These are phyloP conservation scores for Ogataea sp. DNA, from an alignment of 805 yeast species.

Conservation along the genomic window DNA sequence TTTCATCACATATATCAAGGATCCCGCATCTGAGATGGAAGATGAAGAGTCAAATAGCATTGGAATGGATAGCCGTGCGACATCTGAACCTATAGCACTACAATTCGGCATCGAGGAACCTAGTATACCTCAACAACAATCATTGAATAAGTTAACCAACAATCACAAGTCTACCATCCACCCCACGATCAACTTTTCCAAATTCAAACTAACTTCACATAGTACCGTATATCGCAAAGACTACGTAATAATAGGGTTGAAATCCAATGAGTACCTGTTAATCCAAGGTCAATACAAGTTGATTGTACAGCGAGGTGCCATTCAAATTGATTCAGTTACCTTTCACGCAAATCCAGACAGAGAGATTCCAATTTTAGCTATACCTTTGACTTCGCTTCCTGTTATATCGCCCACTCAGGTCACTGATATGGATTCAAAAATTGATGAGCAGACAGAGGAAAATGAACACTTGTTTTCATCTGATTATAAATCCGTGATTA, in stretches of 20 bases:
- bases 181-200: conserved; percentile 18
- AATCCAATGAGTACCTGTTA: conserved; percentile 31
- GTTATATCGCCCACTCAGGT: conserved; percentile 35
- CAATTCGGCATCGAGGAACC: not conserved
- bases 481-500: conserved; percentile 34
- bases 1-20: not conserved
- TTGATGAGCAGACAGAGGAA: conserved; percentile 22
- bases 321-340: conserved; percentile 31
- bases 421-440: conserved; percentile 19
- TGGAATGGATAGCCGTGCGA: not conserved
- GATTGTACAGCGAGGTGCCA: conserved; percentile 38
- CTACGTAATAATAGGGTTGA: conserved; percentile 33
- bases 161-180: not conserved
- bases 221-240: conserved; percentile 27
- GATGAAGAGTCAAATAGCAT: too few species aligned
- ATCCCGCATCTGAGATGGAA: not conserved
- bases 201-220: conserved; percentile 29
- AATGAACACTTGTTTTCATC: conserved; percentile 31
- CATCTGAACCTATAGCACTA: not conserved
- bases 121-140: not conserved
- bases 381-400: conserved; percentile 32
- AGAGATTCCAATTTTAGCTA: conserved; percentile 20
- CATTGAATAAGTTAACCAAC: not conserved
- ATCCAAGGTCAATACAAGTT: conserved; percentile 40
- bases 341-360: conserved; percentile 19